Evolutionary conservation across 352 stramenopile species (phyloP).

Genomic region (Ophiocytium majus): DNA sequence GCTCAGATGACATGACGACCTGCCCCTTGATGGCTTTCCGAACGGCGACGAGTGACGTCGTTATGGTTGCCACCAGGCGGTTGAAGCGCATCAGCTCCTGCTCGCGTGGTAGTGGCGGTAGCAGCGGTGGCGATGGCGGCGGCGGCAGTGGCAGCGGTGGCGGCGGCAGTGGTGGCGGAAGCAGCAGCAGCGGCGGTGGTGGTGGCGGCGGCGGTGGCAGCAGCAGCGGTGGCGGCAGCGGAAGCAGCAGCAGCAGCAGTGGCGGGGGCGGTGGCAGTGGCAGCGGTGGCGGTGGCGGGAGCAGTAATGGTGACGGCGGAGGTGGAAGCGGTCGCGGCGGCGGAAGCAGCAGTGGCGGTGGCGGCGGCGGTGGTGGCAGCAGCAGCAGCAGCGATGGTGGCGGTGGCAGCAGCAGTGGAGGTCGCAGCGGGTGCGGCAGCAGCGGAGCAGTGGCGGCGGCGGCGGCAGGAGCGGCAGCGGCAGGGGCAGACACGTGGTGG

Average conservation of each 20-base stretch:
- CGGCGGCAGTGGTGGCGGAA: background rate
- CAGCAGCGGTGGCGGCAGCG: no score
- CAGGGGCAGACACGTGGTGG: background rate
- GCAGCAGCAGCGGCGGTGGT: background rate
- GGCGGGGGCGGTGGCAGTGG: no score
- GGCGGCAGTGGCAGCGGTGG: background rate
- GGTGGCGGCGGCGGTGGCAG: no score
- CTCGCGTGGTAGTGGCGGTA: no score
- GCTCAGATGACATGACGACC: conserved; percentile 83
- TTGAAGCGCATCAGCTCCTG: conserved; percentile 87
- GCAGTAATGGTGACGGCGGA: no score
- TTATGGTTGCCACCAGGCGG: conserved; percentile 70
- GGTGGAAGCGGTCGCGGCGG: no score
- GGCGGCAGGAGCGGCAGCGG: background rate
- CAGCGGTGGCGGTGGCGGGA: no score
- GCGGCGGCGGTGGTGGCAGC: no score
- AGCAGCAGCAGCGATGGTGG: no score
- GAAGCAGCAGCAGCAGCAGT: no score
- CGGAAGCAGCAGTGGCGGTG: no score
- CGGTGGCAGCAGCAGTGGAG: background rate
- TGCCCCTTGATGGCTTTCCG: conserved; percentile 84
- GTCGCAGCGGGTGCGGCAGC: background rate
- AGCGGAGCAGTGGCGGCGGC: background rate
- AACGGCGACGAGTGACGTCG: conserved; percentile 75
- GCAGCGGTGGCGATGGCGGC: no score